Base-by-base conservation (phyloP, 2,329 filamentous ascomycete species). In the Colletotrichum endophyticum region DNA sequence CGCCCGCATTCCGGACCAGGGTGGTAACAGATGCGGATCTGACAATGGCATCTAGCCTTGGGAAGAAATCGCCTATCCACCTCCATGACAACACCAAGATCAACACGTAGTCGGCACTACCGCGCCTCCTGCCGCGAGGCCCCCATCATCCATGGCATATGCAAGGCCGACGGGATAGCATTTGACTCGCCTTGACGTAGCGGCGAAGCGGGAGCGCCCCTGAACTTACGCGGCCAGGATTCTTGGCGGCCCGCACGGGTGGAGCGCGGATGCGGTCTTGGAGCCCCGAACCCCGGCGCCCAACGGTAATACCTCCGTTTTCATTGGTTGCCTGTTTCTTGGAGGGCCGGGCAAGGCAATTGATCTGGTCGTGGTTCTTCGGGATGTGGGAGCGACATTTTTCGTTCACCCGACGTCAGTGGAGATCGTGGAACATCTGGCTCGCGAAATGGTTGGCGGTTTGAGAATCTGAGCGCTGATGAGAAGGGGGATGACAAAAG, bases 221-320 rank as follows among this genome's bases (percentile, higher is more conserved):
- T 71, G 72, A 75, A 75, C 72, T 66, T 59, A 66, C 72, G 72
- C 59, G 72, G 72, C 72, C 72, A 66, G 57, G 49, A n/a, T 39
- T 56, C 72, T 75, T 71, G 72, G 72, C 72, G 72, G 67, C 72
- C 72, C 67, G 67, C 72, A 15, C 6, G n/a, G 34, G 36, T 57
- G 66, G 57, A 63, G 57, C 36, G 22, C 64, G 64, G 34, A 39
- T 39, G 66, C 30, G 59, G 72, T 32, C 61, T 36, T 27, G 34
- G 59, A 36, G 25, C 67, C 32, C 44, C 25, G 61, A 22, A 74
- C 49, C 72, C 67, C 59, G 61, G 59, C 22, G n/a, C 25, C 30
- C 36, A 36, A 66, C 61, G 49, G 72, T 71, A 75, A 75, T 75
- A 30, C 19, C 44, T 53, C 22, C 12, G 2, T 19, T 25, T 2